Percentiles rank a stretch among this genome's conserved stretches.
phyloP scores from a whole-genome alignment of 1,284 basidiomycete species.

The Mycena citricolor region DNA sequence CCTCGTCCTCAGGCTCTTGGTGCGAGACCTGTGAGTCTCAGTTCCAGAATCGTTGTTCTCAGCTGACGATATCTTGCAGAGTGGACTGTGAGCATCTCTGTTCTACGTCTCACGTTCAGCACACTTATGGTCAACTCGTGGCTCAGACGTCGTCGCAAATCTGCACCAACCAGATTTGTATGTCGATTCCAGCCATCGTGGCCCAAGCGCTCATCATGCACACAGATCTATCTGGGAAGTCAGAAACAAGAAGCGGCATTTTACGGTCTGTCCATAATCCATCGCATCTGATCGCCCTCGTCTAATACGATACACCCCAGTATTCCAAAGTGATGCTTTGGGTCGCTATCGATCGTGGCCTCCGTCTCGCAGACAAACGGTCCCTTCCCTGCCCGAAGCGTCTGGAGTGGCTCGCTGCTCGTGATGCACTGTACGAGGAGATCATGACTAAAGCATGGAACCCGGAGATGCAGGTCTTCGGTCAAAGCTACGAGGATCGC shows the following conservation, averaged over 20 bases:
- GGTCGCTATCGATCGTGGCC: constrained; percentile 89
- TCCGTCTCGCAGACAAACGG: constrained; percentile 88
- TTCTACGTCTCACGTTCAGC: too few species aligned
- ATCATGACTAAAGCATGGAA: constrained; percentile 84
- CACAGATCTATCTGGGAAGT: constrained; percentile 72
- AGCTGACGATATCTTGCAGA: constrained; percentile 34
- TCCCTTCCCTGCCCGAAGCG: constrained; percentile 75
- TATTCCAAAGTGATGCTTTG: constrained; percentile 36
- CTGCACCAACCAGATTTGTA: constrained; percentile 73
- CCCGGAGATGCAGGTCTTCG: constrained; percentile 62
- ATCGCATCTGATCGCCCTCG: neutral
- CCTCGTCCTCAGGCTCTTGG: constrained; percentile 66
- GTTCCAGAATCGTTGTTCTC: constrained; percentile 4
- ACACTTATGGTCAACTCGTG: too few species aligned
- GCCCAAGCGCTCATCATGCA: constrained; percentile 23
- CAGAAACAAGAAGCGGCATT: constrained; percentile 77
- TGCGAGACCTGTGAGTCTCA: constrained; percentile 68
- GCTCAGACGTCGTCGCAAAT: constrained; percentile 65
- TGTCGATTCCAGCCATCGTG: constrained; percentile 33
- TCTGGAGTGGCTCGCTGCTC: constrained; percentile 67
- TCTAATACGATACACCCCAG: constrained; percentile 7
- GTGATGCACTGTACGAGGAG: constrained; percentile 83
- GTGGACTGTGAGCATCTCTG: constrained; percentile 60
- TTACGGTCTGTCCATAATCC: constrained; percentile 58
- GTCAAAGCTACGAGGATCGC: constrained; percentile 76